Evolutionary conservation across 108 stramenopile species (phyloP).

Genomic region (Mayamaea pseudoterrestris): DNA sequence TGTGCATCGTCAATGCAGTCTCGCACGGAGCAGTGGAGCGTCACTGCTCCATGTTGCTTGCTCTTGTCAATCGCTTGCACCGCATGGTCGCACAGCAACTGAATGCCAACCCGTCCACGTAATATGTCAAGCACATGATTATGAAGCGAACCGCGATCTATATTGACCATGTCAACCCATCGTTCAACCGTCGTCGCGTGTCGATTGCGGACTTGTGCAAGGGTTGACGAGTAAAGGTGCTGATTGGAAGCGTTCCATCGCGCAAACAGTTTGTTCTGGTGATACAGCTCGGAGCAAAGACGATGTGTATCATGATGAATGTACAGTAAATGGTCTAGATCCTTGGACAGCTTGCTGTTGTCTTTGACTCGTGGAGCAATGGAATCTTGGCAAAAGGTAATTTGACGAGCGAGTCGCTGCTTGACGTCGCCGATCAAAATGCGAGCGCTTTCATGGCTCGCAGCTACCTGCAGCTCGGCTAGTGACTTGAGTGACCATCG

Average conservation of each 20-base stretch:
- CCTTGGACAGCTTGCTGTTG: too few species aligned
- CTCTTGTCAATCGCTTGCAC: slow-evolving; percentile 26
- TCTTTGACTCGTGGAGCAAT: too few species aligned
- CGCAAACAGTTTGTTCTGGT: neutral
- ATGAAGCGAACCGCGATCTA: slow-evolving; percentile 2
- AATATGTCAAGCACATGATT: slow-evolving; percentile 22
- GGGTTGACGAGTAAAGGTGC: slow-evolving; percentile 3
- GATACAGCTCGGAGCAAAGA: too few species aligned
- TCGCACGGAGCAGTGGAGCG: slow-evolving; percentile 19
- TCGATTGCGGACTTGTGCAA: slow-evolving; percentile 50
- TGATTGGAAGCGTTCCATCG: slow-evolving; percentile 3
- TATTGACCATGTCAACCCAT: slow-evolving; percentile 39
- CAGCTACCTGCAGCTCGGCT: too few species aligned
- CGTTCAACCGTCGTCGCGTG: slow-evolving; percentile 62
- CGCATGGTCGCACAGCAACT: slow-evolving; percentile 60
- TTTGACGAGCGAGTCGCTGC: too few species aligned
- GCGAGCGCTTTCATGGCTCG: too few species aligned
- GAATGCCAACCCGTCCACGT: slow-evolving; percentile 34
- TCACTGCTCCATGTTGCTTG: slow-evolving; percentile 33
- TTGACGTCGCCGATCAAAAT: too few species aligned
- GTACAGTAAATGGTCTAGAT: too few species aligned
- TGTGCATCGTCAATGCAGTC: slow-evolving; percentile 44
- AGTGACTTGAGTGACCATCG: too few species aligned
- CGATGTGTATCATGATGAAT: too few species aligned
- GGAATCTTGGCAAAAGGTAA: too few species aligned